A percentile compares a stretch with the other conserved stretches of the same genome.
Evolutionary conservation across 164 flowering plant genomes (phyloP).

Genomic region (Aristolochia californica): DNA sequence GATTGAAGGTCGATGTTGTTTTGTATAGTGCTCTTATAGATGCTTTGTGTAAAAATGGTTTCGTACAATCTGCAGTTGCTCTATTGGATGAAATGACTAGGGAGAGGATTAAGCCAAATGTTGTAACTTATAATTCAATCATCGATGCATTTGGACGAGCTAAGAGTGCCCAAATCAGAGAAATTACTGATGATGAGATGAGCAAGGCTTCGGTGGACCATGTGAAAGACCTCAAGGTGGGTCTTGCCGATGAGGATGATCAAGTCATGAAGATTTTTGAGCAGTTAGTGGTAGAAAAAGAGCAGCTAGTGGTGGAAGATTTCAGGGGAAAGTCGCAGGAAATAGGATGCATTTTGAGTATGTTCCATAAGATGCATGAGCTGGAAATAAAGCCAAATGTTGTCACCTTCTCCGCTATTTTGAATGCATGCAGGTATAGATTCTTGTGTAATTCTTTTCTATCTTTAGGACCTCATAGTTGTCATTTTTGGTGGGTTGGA

Average conservation of each 20-base stretch:
- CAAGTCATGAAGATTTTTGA: conserved; percentile 50
- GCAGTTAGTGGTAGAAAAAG: conserved; percentile 48
- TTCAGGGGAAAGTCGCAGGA: conserved; percentile 34
- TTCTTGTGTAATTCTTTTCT: neutral
- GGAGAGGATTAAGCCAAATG: conserved; percentile 86
- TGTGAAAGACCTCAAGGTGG: conserved; percentile 9
- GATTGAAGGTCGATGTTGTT: conserved; percentile 94
- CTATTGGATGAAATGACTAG: conserved; percentile 87
- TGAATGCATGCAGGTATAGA: conserved; percentile 95
- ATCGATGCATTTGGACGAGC: conserved; percentile 89
- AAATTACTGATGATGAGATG: conserved; percentile 13
- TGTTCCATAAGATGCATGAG: conserved; percentile 87
- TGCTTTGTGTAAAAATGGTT: conserved; percentile 83
- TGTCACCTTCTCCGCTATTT: conserved; percentile 92
- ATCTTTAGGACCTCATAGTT: too few relatives aligned
- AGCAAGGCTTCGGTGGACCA: conserved; percentile 17
- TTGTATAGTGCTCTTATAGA: conserved; percentile 88
- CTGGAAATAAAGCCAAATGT: conserved; percentile 92
- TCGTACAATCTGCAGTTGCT: conserved; percentile 66
- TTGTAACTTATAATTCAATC: conserved; percentile 90
- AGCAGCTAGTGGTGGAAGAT: conserved; percentile 24
- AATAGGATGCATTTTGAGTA: conserved; percentile 51
- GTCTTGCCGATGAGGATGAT: conserved; percentile 22
- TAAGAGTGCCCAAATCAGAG: conserved; percentile 17
- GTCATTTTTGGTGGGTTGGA: too few relatives aligned